Evolutionary conservation across 1,284 basidiomycete species (phyloP), one percentile per base, ranked within the genome.

Genomic region (Cystobasidiaceae sp.): DNA sequence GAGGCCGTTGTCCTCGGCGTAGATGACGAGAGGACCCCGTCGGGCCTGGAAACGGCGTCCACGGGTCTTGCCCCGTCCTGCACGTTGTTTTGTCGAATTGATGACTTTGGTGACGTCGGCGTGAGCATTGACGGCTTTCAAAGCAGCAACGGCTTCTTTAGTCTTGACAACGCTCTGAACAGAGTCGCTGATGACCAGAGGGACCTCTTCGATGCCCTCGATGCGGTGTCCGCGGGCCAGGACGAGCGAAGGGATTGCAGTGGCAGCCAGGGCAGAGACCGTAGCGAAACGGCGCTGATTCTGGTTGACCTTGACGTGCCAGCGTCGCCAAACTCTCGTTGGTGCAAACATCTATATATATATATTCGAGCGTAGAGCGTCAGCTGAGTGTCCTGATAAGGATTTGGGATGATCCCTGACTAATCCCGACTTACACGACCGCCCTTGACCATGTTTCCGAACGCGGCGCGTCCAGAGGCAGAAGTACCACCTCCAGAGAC

Each of bases 261-360:
- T 96, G 23, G 96, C 96, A 67, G 96, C 96, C 69, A 99, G 86
- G 63, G 94, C 96, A 72, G 96, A 98, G 72, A 97, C 94, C 71
- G 91, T 88, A 67, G 96, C 96, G 80, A 92, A 98, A 74, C 96
- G 91, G 79, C 90, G 90, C 82, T 98, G 94, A 85, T 94, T 96
- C 84, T 93, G 90, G 87, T 96, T 97, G 71, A 93, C 90, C 85
- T 97, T 99, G 83, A 98, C 89, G 82, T 97, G 94, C 96, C 96
- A 99, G 80, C 88, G 94, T 81, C 96, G 88, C 94, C 94, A 98
- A 77, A 87, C 91, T 85, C 96, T 97, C 82, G 94, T 98, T 45
- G 96, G 94, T 48, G 94, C 93, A 81, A 98, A 98, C 94, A 99
- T 98, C 79, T 94, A 93, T 85, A 94, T 96, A 78, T 94, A 93